phyloP scores from a whole-genome alignment of 2,329 filamentous ascomycete genomes.

The Emericellopsis cladophorae region DNA sequence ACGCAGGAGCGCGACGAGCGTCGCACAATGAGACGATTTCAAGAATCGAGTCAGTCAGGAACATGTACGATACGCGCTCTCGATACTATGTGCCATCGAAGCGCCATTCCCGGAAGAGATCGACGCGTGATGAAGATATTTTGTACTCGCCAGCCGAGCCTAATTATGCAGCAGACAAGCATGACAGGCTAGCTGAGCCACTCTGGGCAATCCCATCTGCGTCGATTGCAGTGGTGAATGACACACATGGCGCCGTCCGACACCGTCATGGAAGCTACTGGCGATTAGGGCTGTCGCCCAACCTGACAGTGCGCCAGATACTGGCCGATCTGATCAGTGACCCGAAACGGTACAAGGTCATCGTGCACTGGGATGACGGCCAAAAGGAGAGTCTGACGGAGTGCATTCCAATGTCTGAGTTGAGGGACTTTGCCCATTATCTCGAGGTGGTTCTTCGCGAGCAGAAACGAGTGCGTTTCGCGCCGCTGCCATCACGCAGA shows the following conservation, averaged over 20 bases:
- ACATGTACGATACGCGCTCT: too few relatives aligned
- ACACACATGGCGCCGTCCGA: slow-evolving; percentile 5
- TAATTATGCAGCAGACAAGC: too few relatives aligned
- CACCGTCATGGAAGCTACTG: slow-evolving; percentile 5
- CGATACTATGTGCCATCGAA: too few relatives aligned
- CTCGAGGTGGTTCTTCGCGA: slow-evolving; percentile 8
- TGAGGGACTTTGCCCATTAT: slow-evolving; percentile 7
- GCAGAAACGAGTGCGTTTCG: neutral
- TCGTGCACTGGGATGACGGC: slow-evolving; percentile 15
- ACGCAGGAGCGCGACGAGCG: neutral
- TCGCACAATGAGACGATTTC: neutral
- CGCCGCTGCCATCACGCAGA: neutral
- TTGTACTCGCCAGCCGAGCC: too few relatives aligned
- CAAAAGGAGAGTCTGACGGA: slow-evolving; percentile 9
- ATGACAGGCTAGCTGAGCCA: too few relatives aligned
- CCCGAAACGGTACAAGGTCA: slow-evolving; percentile 8
- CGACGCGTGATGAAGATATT: too few relatives aligned
- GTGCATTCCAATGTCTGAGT: slow-evolving; percentile 8
- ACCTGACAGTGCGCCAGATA: neutral
- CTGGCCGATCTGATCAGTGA: slow-evolving; percentile 10
- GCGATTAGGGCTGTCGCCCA: neutral
- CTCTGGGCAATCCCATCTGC: too few relatives aligned
- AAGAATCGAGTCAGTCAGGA: too few relatives aligned
- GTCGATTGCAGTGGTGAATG: slow-evolving; percentile 3
- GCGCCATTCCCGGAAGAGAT: too few relatives aligned